phyloP scores from a whole-genome alignment of 208 protist species.

The Leishmania martiniquensis region DNA sequence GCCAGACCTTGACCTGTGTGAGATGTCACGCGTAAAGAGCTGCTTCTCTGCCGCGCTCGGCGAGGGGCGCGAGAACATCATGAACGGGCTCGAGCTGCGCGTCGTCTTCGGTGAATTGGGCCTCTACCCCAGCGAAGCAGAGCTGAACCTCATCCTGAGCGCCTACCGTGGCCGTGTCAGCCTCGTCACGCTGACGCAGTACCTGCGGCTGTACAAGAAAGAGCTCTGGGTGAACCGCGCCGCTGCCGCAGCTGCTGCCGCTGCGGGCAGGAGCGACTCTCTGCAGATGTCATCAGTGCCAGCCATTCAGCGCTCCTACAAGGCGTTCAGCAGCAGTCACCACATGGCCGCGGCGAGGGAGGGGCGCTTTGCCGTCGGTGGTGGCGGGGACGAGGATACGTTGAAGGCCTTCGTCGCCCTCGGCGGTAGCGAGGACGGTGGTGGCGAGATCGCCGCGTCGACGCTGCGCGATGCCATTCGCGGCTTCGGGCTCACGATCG shows the following conservation, averaged over 20 bases:
- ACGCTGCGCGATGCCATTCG: conserved; percentile 59
- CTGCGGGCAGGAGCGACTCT: not conserved
- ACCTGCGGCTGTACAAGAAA: conserved; percentile 86
- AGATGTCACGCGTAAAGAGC: conserved; percentile 56
- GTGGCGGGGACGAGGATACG: conserved; percentile 53
- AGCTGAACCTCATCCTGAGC: conserved; percentile 62
- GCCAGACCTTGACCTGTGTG: conserved; percentile 75
- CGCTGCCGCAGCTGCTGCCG: conserved; percentile 10
- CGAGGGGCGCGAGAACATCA: conserved; percentile 64
- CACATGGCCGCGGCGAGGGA: not conserved
- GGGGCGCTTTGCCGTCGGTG: not conserved
- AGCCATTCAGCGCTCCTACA: conserved; percentile 4
- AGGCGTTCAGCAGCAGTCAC: conserved; percentile 16
- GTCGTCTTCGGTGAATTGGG: conserved; percentile 74
- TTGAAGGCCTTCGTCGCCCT: conserved; percentile 81
- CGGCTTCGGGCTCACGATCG: conserved; percentile 80
- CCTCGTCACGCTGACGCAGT: conserved; percentile 61
- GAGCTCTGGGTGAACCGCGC: conserved; percentile 39
- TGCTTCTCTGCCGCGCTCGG: conserved; percentile 49
- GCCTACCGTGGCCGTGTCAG: conserved; percentile 66
- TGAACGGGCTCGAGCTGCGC: conserved; percentile 72
- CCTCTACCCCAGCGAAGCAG: conserved; percentile 70
- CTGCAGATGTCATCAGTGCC: not conserved
- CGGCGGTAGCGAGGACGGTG: conserved; percentile 77
- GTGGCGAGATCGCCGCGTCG: conserved; percentile 46